These are phyloP conservation scores for Phylloporus sp. DNA, from an alignment of 1,284 basidiomycete species.

Conservation along the genomic window DNA sequence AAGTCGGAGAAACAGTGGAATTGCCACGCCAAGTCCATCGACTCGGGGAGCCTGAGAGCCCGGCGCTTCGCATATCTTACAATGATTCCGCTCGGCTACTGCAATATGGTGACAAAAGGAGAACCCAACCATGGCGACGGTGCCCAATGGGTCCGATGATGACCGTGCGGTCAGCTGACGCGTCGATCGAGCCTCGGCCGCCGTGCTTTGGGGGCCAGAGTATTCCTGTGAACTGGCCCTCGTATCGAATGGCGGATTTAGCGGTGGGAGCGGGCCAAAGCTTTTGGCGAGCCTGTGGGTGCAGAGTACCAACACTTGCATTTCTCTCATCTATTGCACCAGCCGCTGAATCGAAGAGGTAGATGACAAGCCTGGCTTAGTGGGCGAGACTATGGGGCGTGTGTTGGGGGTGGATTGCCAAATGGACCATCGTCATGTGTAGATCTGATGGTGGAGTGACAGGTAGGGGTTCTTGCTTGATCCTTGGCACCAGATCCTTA, in stretches of 20 bases:
- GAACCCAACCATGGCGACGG: too few species aligned
- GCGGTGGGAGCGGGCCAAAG: conserved; percentile 36
- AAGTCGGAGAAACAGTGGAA: too few species aligned
- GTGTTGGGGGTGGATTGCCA: conserved; percentile 78
- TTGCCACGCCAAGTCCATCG: too few species aligned
- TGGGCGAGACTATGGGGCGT: conserved; percentile 91
- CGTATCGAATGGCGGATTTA: conserved; percentile 68
- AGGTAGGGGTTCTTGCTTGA: conserved; percentile 46
- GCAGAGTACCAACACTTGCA: conserved; percentile 26
- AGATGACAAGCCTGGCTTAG: conserved; percentile 28
- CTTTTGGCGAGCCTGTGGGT: conserved; percentile 36
- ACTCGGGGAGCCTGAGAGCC: too few species aligned
- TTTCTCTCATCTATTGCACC: conserved; percentile 23
- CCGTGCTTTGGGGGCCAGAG: too few species aligned
- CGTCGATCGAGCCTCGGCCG: too few species aligned
- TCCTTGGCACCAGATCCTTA: too few species aligned
- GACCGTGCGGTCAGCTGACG: too few species aligned
- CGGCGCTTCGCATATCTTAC: too few species aligned
- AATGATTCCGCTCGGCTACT: too few species aligned
- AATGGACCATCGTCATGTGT: conserved; percentile 74
- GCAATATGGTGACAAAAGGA: too few species aligned
- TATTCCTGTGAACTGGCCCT: conserved; percentile 81
- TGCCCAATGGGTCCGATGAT: too few species aligned
- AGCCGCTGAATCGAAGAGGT: conserved; percentile 19
- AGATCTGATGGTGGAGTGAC: conserved; percentile 69